These are phyloP conservation scores for Edaphochlamys debaryana DNA, from an alignment of 139 green algal species.

Conservation along the genomic window DNA sequence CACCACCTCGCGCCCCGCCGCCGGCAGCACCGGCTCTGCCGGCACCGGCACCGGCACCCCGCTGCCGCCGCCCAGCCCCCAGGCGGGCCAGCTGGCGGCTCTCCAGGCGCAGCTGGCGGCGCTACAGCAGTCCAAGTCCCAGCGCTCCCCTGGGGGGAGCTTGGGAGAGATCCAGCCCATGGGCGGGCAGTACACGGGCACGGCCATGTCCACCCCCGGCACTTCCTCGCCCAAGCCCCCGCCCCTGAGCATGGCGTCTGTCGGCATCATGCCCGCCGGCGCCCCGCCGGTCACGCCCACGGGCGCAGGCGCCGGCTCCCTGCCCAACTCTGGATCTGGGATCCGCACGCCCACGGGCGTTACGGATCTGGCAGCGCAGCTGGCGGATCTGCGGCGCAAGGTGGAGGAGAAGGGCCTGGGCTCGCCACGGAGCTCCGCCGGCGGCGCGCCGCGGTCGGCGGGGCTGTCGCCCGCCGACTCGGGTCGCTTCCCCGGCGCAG, in stretches of 20 bases:
- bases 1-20: background rate
- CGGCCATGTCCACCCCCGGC: background rate
- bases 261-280: background rate
- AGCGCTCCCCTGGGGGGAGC: too few species aligned
- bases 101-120: constrained; percentile 9
- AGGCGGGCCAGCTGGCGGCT: background rate
- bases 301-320: too few species aligned
- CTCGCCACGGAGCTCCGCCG: background rate
- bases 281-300: too few species aligned
- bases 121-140: background rate
- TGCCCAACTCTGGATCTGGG: too few species aligned
- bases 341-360: background rate
- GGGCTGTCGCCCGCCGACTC: too few species aligned
- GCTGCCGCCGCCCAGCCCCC: background rate
- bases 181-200: background rate
- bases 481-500: background rate
- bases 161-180: background rate
- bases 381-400: background rate
- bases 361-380: background rate
- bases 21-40: background rate
- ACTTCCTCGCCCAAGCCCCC: too few species aligned
- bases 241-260: background rate
- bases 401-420: background rate
- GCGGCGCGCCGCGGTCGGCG: too few species aligned
- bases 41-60: background rate